Base-by-base conservation (phyloP, 78 protist species). In the Bodo saltans region DNA sequence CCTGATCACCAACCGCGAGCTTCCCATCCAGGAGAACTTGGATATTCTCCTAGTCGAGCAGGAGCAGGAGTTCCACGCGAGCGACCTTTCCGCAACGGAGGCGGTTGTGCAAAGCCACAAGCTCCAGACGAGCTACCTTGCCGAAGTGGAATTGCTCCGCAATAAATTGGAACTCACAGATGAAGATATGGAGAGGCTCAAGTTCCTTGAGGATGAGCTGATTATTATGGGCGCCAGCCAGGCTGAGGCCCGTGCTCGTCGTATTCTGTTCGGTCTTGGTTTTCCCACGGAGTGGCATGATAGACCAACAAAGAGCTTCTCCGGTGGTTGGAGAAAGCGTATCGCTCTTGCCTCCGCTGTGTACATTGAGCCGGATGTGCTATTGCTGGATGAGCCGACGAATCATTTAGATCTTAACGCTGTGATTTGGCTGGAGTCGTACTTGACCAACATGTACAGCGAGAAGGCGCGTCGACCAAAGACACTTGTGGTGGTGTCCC, bases 321-420 rank as follows among this genome's bases (percentile, higher is more conserved):
- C 95, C 29, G 98, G 98, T 67, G 98, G 98, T 35, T 96, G 98
- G 98, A 79, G 97, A 42, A 96, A 94, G 98, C 90, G 97, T 52
- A 88, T 96, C 42, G 90, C 95, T 25, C 83, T 96, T 30, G 98
- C 98, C 0, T 68, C 85, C 23, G 98, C 98, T 33, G 88, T 96
- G 70, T 93, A 95, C 86, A 79, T 90, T 35, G 68, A 74, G 70
- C 97, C 99, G 26, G 94, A 86, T 3, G 86, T 95, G 29, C 83
- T 95, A 40, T 68, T 95, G 69, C 89, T 95, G 8, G 98, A 95
- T 74, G 98, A 95, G 88, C 98, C 98, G n/a, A 93, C 97, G 1
- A 95, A 95, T 86, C 94, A 92, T 68, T 79, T 95, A 39, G 98
- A 92, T 74, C 69, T 89, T 41, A 90, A 89, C 42, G 98, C 98